phyloP scores from a whole-genome alignment of 441 rosid genomes.

The Gossypium schwendimanii region DNA sequence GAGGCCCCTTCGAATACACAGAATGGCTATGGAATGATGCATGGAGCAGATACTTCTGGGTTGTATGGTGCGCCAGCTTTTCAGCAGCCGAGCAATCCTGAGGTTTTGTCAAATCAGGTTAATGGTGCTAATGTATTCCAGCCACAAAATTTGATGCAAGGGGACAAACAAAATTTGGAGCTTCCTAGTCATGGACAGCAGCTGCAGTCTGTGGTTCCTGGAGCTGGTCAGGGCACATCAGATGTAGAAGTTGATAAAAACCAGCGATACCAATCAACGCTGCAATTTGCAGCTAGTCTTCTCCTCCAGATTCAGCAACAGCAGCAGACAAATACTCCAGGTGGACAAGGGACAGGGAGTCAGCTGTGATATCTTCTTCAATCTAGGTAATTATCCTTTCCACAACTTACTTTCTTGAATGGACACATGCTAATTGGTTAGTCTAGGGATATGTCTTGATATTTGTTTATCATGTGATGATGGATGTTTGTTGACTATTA shows the following conservation, averaged over 20 bases:
- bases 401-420: conserved; percentile 15
- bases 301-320: conserved; percentile 67
- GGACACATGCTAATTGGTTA: conserved; percentile 2
- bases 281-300: conserved; percentile 86
- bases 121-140: conserved; percentile 39
- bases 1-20: conserved; percentile 36
- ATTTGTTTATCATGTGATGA: conserved; percentile 8
- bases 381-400: conserved; percentile 37
- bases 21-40: conserved; percentile 39
- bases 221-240: conserved; percentile 42
- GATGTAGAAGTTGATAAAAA: conserved; percentile 69
- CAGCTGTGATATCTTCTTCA: conserved; percentile 31
- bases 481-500: conserved; percentile 3
- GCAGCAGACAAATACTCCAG: conserved; percentile 27
- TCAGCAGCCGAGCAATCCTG: conserved; percentile 39
- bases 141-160: conserved; percentile 40
- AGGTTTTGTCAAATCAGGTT: conserved; percentile 40
- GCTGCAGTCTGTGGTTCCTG: conserved; percentile 42
- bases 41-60: conserved; percentile 41
- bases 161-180: conserved; percentile 38
- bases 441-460: neutral
- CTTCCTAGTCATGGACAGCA: conserved; percentile 42
- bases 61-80: conserved; percentile 34
- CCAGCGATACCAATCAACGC: conserved; percentile 83
- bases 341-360: conserved; percentile 47